Conservation (phyloP, 176 grass and related monocot genomes). For the Zoysia japonica region DNA sequence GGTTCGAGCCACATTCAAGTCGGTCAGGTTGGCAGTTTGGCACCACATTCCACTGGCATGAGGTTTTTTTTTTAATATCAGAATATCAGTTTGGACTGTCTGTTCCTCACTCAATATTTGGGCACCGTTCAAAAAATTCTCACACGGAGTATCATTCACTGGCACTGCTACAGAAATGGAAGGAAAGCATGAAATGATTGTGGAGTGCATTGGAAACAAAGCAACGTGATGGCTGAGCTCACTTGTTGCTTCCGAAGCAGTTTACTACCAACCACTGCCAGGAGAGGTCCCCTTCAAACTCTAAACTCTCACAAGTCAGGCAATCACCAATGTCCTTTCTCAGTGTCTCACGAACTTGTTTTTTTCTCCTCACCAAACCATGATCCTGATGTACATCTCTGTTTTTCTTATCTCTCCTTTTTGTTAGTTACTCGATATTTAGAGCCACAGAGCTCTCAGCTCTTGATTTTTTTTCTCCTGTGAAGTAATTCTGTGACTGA, state of each 20-base stretch:
- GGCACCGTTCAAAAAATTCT: not conserved
- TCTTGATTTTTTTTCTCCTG: not conserved
- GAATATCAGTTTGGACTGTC: not conserved
- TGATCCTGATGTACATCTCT: constrained; percentile 28
- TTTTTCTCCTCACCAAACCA: constrained; percentile 13
- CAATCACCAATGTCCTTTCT: constrained; percentile 33
- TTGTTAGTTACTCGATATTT: not conserved
- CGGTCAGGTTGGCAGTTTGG: too few relatives aligned
- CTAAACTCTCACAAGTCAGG: constrained; percentile 34
- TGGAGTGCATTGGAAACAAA: constrained; percentile 90
- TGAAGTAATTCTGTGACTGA: too few relatives aligned
- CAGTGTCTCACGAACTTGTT: constrained; percentile 37
- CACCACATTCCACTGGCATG: too few relatives aligned
- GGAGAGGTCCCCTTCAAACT: constrained; percentile 45
- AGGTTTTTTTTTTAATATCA: not conserved
- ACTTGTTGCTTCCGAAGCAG: constrained; percentile 62
- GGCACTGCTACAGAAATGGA: constrained; percentile 8
- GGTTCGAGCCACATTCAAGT: not conserved
- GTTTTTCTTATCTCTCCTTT: not conserved
- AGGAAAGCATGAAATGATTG: constrained; percentile 71
- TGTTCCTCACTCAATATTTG: not conserved
- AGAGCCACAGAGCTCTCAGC: not conserved
- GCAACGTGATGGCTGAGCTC: constrained; percentile 51
- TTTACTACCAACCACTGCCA: constrained; percentile 28
- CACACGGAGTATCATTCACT: not conserved